These are phyloP conservation scores for Pelargonium nanum DNA, from an alignment of 345 rosid species.

Conservation along the genomic window DNA sequence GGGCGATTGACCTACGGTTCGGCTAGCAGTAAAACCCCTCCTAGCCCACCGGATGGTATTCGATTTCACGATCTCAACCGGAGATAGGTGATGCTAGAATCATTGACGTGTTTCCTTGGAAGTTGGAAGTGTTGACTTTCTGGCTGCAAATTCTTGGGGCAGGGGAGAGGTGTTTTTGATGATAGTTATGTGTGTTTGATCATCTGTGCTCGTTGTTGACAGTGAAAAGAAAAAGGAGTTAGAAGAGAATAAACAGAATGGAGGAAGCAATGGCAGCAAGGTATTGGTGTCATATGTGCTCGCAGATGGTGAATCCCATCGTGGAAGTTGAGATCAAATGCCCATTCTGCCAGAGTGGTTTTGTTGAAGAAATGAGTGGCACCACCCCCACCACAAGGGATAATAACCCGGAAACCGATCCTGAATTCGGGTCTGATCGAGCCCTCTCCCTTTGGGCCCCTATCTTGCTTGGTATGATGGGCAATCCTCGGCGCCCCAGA, in stretches of 20 bases:
- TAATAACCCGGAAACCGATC: conserved; percentile 28
- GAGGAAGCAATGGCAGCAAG: conserved; percentile 38
- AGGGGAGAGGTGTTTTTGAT: neutral
- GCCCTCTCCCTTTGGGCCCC: conserved; percentile 82
- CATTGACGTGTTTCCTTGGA: neutral
- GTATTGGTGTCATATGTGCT: conserved; percentile 67
- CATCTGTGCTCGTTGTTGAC: conserved; percentile 1
- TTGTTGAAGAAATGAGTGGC: conserved; percentile 36
- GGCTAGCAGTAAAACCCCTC: too few species aligned
- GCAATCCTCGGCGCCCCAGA: conserved; percentile 41
- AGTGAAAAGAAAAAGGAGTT: conserved; percentile 10
- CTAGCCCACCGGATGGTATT: neutral
- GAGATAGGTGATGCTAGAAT: too few species aligned
- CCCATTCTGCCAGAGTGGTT: conserved; percentile 62
- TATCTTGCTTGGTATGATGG: conserved; percentile 77
- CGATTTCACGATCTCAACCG: neutral
- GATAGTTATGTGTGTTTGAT: neutral
- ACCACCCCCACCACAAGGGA: conserved; percentile 14
- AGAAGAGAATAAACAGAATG: conserved; percentile 17
- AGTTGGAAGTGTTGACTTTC: neutral
- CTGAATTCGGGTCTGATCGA: conserved; percentile 63
- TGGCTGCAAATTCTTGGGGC: neutral
- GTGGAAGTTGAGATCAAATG: conserved; percentile 75
- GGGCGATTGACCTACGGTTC: too few species aligned
- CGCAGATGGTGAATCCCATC: conserved; percentile 52